Percentiles rank a stretch among this genome's conserved stretches.
phyloP scores from a whole-genome alignment of 2,329 filamentous ascomycete species.

The Talaromyces sp. region DNA sequence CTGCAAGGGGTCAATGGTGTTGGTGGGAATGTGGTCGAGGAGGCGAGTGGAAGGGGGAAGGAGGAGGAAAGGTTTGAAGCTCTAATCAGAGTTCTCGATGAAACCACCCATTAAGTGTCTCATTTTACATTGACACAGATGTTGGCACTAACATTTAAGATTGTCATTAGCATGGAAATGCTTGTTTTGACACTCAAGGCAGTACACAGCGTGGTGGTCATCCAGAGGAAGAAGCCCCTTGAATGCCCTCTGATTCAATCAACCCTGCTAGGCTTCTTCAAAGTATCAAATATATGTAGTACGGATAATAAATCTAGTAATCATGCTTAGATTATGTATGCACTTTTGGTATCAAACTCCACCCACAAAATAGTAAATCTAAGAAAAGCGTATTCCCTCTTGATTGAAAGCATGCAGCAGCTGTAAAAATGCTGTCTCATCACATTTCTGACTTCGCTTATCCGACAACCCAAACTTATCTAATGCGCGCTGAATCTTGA shows the following conservation, averaged over 20 bases:
- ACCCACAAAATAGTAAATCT: not conserved
- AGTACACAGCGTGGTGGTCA: not conserved
- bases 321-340: not conserved
- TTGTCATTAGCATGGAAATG: not conserved
- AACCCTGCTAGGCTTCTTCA: too few species aligned
- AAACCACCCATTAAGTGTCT: not conserved
- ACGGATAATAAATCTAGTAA: not conserved
- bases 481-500: conserved; percentile 82
- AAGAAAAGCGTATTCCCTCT: conserved; percentile 69
- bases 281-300: not conserved
- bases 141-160: not conserved
- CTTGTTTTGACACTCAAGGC: not conserved
- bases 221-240: not conserved
- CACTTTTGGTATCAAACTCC: conserved; percentile 5
- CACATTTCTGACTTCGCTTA: conserved; percentile 78
- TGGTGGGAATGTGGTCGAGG: not conserved
- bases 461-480: conserved; percentile 79
- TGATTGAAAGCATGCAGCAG: conserved; percentile 81
- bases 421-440: conserved; percentile 87
- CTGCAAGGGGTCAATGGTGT: not conserved
- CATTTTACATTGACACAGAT: not conserved
- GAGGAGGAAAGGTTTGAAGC: not conserved
- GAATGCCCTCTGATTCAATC: not conserved
- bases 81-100: too few species aligned
- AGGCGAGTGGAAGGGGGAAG: not conserved